These are phyloP conservation scores for Fusarium mundagurra DNA, from an alignment of 2,329 filamentous ascomycete genomes.

Conservation along the genomic window DNA sequence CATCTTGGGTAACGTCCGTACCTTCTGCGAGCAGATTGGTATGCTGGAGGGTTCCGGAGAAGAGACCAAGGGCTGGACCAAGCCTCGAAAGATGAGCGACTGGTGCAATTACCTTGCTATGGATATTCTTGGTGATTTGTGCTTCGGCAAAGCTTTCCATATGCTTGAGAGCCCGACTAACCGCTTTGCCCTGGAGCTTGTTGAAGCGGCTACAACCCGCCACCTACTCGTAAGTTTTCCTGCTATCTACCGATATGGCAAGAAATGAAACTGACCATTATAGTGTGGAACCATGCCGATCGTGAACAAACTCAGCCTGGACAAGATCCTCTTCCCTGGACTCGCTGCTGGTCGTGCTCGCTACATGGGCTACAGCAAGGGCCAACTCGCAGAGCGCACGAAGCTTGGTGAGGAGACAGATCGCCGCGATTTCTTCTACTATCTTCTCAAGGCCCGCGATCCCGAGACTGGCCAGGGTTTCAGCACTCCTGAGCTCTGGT, in stretches of 20 bases:
- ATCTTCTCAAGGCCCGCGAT: slow-evolving; percentile 76
- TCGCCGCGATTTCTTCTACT: slow-evolving; percentile 80
- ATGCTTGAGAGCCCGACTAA: slow-evolving; percentile 69
- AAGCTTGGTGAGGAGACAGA: slow-evolving; percentile 72
- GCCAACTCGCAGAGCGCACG: slow-evolving; percentile 73
- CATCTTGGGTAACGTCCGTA: slow-evolving; percentile 72
- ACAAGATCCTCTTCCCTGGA: slow-evolving; percentile 73
- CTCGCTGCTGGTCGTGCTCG: slow-evolving; percentile 73
- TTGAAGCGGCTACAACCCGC: slow-evolving; percentile 73
- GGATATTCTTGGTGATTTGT: slow-evolving; percentile 70
- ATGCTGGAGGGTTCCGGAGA: slow-evolving; percentile 52
- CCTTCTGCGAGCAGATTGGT: slow-evolving; percentile 70
- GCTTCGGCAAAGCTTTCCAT: slow-evolving; percentile 70
- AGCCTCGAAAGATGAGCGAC: slow-evolving; percentile 69
- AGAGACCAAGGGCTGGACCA: slow-evolving; percentile 66
- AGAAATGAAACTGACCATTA: slow-evolving; percentile 15
- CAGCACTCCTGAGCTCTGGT: slow-evolving; percentile 73
- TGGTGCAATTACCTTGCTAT: slow-evolving; percentile 71
- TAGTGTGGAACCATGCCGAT: slow-evolving; percentile 80
- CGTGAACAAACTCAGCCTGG: slow-evolving; percentile 71
- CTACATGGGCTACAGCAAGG: slow-evolving; percentile 77
- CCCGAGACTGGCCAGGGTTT: slow-evolving; percentile 76
- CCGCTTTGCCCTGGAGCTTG: slow-evolving; percentile 72
- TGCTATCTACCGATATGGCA: neutral
- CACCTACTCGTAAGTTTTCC: slow-evolving; percentile 69